Evolutionary conservation across 2,329 filamentous ascomycete genomes (phyloP).

Genomic region (Fragosphaeria purpurea): DNA sequence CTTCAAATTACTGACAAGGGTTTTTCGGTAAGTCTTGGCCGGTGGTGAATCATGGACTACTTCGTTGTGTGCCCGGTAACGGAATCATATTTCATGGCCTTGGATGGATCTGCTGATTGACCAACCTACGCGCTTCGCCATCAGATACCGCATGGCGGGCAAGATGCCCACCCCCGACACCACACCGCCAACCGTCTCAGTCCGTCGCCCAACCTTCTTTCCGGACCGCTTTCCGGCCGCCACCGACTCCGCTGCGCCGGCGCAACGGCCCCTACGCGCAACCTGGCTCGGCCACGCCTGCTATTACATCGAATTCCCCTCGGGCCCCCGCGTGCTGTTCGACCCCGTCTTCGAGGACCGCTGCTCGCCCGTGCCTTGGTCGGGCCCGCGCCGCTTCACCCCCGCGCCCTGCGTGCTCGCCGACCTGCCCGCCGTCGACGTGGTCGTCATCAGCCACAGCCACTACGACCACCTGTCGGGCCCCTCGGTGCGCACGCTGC

Average conservation of each 20-base stretch:
- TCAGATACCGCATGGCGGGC: constrained; percentile 23
- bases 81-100: too few species aligned
- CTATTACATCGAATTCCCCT: constrained; percentile 84
- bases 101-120: too few species aligned
- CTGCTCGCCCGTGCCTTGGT: constrained; percentile 63
- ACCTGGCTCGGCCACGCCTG: constrained; percentile 96
- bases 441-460: constrained; percentile 75
- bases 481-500: constrained; percentile 61
- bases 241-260: not conserved
- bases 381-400: constrained; percentile 71
- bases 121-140: too few species aligned
- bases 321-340: constrained; percentile 78
- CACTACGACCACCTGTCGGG: constrained; percentile 91
- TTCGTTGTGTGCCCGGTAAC: too few species aligned
- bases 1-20: constrained; percentile 18
- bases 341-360: constrained; percentile 87
- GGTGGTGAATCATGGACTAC: not conserved
- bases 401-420: constrained; percentile 63
- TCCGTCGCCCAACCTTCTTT: constrained; percentile 59
- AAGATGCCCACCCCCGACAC: constrained; percentile 45
- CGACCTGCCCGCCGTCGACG: constrained; percentile 68
- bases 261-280: constrained; percentile 47
- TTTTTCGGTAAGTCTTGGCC: constrained; percentile 24
- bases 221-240: constrained; percentile 40
- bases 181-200: constrained; percentile 53